phyloP scores from a whole-genome alignment of 2,329 filamentous ascomycete species.

The Paradendryphiella salina region DNA sequence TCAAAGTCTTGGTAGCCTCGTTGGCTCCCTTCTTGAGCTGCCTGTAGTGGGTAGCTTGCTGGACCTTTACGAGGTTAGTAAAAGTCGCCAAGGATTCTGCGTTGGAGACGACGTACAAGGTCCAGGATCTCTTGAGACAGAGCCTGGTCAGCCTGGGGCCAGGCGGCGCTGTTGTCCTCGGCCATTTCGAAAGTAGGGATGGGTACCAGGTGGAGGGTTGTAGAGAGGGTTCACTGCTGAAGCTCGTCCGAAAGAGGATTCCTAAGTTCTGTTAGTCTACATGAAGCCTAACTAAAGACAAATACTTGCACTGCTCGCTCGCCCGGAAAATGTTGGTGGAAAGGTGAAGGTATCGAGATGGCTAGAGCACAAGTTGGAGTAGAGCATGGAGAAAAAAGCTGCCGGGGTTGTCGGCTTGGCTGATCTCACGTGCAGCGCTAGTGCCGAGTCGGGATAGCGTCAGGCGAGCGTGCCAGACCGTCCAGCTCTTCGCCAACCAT shows the following conservation, averaged over 20 bases:
- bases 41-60: conserved; percentile 17
- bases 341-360: conserved; percentile 8
- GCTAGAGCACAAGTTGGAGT: conserved; percentile 5
- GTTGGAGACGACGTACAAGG: conserved; percentile 37
- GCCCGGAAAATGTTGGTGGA: conserved; percentile 22
- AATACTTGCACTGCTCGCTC: conserved; percentile 42
- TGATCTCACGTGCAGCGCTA: conserved; percentile 31
- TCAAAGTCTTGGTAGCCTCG: conserved; percentile 78
- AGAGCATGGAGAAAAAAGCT: conserved; percentile 12
- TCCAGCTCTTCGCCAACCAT: conserved; percentile 39
- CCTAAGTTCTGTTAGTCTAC: conserved; percentile 10
- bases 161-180: conserved; percentile 29
- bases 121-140: conserved; percentile 52
- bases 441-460: conserved; percentile 19
- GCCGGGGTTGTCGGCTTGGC: conserved; percentile 20
- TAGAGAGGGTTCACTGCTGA: conserved; percentile 38
- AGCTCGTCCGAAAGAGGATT: conserved; percentile 43
- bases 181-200: conserved; percentile 23
- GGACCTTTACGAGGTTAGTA: neutral
- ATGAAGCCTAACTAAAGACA: neutral
- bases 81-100: conserved; percentile 21
- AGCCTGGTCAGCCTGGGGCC: conserved; percentile 51
- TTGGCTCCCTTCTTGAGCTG: conserved; percentile 56
- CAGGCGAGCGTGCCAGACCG: conserved; percentile 20
- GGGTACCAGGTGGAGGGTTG: conserved; percentile 4